These are phyloP conservation scores for Phytophthora multivora DNA, from an alignment of 352 stramenopile genomes.

Conservation along the genomic window DNA sequence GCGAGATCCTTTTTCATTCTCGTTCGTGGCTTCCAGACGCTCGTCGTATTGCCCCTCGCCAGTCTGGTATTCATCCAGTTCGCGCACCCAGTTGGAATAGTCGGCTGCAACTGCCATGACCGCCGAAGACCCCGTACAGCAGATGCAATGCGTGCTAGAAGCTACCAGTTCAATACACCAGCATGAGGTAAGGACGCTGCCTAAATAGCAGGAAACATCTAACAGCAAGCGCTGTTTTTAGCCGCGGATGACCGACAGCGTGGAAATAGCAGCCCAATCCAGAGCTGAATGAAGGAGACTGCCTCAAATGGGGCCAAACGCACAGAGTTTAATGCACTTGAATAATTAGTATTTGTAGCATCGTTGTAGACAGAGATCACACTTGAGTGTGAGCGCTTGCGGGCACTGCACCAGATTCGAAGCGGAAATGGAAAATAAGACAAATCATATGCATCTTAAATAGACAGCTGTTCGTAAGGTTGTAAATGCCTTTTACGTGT, in stretches of 20 bases:
- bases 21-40: slow-evolving; percentile 26
- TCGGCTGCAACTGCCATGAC: slow-evolving; percentile 41
- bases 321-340: neutral
- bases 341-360: too few relatives aligned
- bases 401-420: too few relatives aligned
- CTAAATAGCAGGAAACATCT: slow-evolving; percentile 9
- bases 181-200: slow-evolving; percentile 16
- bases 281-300: neutral
- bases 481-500: neutral
- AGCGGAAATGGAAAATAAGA: too few relatives aligned
- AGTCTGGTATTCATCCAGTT: slow-evolving; percentile 61
- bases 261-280: slow-evolving; percentile 31
- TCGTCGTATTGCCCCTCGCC: slow-evolving; percentile 38
- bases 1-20: slow-evolving; percentile 13
- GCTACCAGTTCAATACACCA: slow-evolving; percentile 1
- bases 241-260: neutral
- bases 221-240: slow-evolving; percentile 26
- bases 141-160: slow-evolving; percentile 7
- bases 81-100: slow-evolving; percentile 58
- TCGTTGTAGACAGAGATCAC: too few relatives aligned
- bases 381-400: too few relatives aligned
- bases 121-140: neutral
- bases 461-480: slow-evolving; percentile 6
- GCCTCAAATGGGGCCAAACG: neutral
- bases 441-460: too few relatives aligned